A percentile compares a stretch with the other conserved stretches of the same genome.
These are phyloP conservation scores for Ocimum tenuiflorum DNA, from an alignment of 257 asterid species.

Conservation along the genomic window DNA sequence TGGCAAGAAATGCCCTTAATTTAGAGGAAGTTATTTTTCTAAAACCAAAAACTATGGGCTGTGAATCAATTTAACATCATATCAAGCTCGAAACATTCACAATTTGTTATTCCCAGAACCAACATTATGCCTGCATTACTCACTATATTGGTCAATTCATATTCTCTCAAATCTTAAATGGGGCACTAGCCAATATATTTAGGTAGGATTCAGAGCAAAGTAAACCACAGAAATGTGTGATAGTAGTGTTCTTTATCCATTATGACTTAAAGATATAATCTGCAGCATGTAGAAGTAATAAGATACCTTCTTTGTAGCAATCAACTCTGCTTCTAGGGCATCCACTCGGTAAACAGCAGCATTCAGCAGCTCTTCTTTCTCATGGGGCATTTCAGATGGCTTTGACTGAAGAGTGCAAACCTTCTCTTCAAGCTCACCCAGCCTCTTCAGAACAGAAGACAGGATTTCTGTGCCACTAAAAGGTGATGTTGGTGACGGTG, in stretches of 20 bases:
- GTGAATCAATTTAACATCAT: too few species aligned
- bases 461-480: conserved; percentile 38
- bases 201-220: background rate
- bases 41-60: too few species aligned
- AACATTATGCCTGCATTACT: too few species aligned
- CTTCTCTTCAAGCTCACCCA: conserved; percentile 66
- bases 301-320: conserved; percentile 71
- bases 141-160: too few species aligned
- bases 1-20: background rate
- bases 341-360: conserved; percentile 87
- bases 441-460: conserved; percentile 46
- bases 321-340: conserved; percentile 77
- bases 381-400: conserved; percentile 71
- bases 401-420: conserved; percentile 47
- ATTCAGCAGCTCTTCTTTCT: conserved; percentile 72
- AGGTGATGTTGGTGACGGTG: conserved; percentile 39
- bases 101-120: too few species aligned
- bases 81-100: too few species aligned
- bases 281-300: background rate
- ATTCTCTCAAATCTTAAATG: too few species aligned
- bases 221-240: background rate
- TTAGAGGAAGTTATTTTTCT: too few species aligned
- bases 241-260: background rate
- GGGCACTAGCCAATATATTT: too few species aligned
- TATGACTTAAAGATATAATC: too few species aligned